A percentile compares a stretch with the other conserved stretches of the same genome.
Evolutionary conservation across 441 rosid genomes (phyloP).

Genomic region (Adansonia madagascariensis): DNA sequence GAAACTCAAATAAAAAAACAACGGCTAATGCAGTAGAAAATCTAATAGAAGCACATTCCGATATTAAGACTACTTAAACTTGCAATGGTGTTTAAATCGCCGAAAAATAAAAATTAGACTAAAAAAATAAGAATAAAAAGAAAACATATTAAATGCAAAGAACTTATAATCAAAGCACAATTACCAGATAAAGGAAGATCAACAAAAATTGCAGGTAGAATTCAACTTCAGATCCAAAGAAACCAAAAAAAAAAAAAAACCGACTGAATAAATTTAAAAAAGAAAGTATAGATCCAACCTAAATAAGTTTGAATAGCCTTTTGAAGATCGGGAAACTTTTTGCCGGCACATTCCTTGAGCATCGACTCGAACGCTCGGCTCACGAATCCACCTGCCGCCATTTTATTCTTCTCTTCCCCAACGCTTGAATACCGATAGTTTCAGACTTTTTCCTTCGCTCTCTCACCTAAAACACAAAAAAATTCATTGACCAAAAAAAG

Average conservation of each 20-base stretch:
- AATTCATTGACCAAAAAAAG: not conserved
- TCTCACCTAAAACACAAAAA: constrained; percentile 15
- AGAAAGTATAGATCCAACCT: constrained; percentile 55
- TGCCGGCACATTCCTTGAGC: constrained; percentile 89
- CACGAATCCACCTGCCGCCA: constrained; percentile 99
- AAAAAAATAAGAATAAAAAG: not conserved
- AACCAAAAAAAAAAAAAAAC: not conserved
- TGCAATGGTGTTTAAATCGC: not conserved
- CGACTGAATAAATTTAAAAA: not conserved
- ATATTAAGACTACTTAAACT: not conserved
- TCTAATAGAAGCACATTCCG: not conserved
- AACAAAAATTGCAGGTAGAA: not conserved
- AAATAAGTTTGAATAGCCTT: constrained; percentile 75
- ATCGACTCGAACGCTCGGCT: constrained; percentile 93
- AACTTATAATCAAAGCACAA: not conserved
- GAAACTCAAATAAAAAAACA: constrained; percentile 5
- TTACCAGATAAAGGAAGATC: not conserved
- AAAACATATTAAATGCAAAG: not conserved
- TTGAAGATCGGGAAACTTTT: constrained; percentile 87
- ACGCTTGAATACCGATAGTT: constrained; percentile 6
- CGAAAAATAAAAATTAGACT: not conserved
- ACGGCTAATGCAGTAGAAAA: constrained; percentile 7
- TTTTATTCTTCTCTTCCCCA: constrained; percentile 23
- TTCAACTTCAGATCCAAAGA: not conserved
- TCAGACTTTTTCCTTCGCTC: not conserved